Conservation (phyloP, 139 green algal species). For the Chlamydomonas schloesseri region DNA sequence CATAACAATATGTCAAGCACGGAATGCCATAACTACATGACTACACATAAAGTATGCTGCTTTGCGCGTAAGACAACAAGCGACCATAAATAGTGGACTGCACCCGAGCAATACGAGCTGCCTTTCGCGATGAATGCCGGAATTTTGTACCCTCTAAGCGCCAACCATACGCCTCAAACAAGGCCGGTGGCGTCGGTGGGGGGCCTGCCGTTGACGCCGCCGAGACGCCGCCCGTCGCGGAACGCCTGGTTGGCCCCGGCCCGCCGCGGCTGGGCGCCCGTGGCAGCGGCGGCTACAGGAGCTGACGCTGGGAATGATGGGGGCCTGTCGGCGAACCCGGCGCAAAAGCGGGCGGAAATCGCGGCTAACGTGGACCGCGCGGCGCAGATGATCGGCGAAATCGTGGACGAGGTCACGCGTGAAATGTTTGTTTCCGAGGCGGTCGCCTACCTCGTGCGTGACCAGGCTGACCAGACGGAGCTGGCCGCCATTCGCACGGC, state of each 20-base stretch:
- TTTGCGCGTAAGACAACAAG: too few relatives aligned
- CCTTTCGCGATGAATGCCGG: neutral
- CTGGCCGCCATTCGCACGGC: conserved; percentile 53
- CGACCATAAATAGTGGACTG: too few relatives aligned
- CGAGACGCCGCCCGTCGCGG: conserved; percentile 1
- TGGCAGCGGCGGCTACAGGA: neutral
- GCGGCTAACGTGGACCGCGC: conserved; percentile 52
- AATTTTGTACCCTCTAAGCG: neutral
- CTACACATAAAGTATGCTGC: too few relatives aligned
- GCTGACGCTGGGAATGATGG: neutral
- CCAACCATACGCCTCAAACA: neutral
- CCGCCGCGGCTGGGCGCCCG: neutral
- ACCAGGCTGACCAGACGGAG: conserved; percentile 2
- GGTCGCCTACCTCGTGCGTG: conserved; percentile 49
- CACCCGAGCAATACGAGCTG: too few relatives aligned
- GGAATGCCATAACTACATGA: too few relatives aligned
- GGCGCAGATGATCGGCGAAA: conserved; percentile 59
- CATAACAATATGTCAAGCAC: too few relatives aligned
- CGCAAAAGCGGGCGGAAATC: conserved; percentile 32
- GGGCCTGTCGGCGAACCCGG: neutral
- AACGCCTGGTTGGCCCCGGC: neutral
- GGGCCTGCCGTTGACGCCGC: neutral
- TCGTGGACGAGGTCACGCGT: conserved; percentile 63
- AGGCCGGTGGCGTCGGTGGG: too few relatives aligned
- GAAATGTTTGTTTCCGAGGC: conserved; percentile 66